These are phyloP conservation scores for Tubosaeta sp. DNA, from an alignment of 768 basidiomycete genomes.

Conservation along the genomic window DNA sequence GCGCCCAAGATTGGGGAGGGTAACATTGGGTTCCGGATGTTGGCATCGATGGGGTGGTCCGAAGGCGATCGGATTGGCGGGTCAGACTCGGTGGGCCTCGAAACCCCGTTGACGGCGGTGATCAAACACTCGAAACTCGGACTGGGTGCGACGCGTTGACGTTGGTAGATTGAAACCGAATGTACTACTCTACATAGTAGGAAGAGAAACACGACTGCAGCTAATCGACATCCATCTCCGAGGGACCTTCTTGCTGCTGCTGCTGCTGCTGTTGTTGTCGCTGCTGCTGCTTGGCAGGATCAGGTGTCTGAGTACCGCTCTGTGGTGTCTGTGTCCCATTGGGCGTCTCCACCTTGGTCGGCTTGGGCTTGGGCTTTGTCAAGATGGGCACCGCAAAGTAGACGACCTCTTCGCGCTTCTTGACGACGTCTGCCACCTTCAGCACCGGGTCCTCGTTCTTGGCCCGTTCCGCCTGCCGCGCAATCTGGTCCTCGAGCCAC, in stretches of 20 bases:
- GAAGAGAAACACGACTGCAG: not conserved
- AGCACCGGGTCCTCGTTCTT: conserved; percentile 88
- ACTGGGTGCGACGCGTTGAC: conserved; percentile 54
- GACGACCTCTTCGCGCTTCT: conserved; percentile 90
- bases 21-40: conserved; percentile 85
- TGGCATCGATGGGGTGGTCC: conserved; percentile 88
- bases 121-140: conserved; percentile 87
- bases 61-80: conserved; percentile 79
- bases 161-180: not conserved
- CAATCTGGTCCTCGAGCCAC: conserved; percentile 93
- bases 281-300: conserved; percentile 35
- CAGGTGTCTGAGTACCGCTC: conserved; percentile 55
- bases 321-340: conserved; percentile 70
- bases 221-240: conserved; percentile 87
- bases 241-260: conserved; percentile 39
- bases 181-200: conserved; percentile 2
- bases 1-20: conserved; percentile 76
- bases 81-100: conserved; percentile 51
- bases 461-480: conserved; percentile 79
- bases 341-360: conserved; percentile 49
- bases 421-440: conserved; percentile 74
- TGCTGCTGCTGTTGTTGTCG: conserved; percentile 22
- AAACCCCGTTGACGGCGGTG: conserved; percentile 73
- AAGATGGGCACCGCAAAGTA: conserved; percentile 90
- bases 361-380: conserved; percentile 89